These are phyloP conservation scores for Geranium brycei DNA, from an alignment of 345 rosid genomes.

Conservation along the genomic window DNA sequence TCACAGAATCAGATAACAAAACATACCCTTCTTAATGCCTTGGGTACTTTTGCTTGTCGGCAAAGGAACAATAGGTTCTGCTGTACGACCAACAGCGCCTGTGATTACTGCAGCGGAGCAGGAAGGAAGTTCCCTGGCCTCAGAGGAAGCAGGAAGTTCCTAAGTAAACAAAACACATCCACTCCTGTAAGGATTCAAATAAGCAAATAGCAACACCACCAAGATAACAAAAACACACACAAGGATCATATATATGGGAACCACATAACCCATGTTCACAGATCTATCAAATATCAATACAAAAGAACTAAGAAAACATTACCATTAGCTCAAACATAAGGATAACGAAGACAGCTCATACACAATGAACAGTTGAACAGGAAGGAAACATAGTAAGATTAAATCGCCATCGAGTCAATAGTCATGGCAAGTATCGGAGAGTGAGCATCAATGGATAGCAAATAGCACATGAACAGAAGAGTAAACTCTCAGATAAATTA, in stretches of 20 bases:
- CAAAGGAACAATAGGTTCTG: conserved; percentile 11
- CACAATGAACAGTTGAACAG: too few relatives aligned
- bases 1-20: background rate
- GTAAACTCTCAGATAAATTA: background rate
- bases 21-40: conserved; percentile 33
- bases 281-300: background rate
- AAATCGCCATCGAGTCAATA: background rate
- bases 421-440: background rate
- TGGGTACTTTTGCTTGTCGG: conserved; percentile 16
- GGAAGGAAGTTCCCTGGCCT: conserved; percentile 10
- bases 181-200: background rate
- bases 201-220: background rate
- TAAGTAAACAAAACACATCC: conserved; percentile 4
- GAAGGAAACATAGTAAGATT: too few relatives aligned
- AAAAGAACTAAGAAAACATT: background rate
- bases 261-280: background rate
- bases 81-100: conserved; percentile 20
- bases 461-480: background rate
- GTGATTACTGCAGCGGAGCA: conserved; percentile 16
- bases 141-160: conserved; percentile 13
- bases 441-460: background rate
- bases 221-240: background rate
- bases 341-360: too few relatives aligned
- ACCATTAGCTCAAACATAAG: background rate
- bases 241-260: background rate